A percentile compares a stretch with the other conserved stretches of the same genome.
phyloP scores from a whole-genome alignment of 208 protist species.

The Endotrypanum monterogeii region DNA sequence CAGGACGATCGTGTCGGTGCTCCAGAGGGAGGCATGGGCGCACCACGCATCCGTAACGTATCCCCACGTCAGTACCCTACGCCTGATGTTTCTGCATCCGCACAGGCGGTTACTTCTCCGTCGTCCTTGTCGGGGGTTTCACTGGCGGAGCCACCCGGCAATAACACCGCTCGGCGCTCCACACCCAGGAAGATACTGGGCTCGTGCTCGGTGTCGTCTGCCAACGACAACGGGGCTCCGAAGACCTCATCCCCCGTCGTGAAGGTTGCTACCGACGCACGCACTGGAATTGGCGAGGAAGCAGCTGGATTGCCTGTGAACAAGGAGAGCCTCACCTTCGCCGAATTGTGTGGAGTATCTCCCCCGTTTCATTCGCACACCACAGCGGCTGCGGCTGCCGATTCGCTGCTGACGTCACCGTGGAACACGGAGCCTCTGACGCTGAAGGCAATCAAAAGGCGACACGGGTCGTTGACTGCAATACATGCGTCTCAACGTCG shows the following conservation, averaged over 20 bases:
- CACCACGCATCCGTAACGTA: slow-evolving; percentile 29
- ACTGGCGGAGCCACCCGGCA: neutral
- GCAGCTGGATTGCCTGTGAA: neutral
- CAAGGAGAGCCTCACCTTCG: neutral
- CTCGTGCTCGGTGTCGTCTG: neutral
- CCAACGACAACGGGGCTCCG: neutral
- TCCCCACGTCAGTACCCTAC: slow-evolving; percentile 22
- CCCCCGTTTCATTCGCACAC: neutral
- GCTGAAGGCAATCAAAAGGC: slow-evolving; percentile 4
- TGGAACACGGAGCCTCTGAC: slow-evolving; percentile 22
- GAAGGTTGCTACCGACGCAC: neutral
- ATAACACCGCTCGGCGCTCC: neutral
- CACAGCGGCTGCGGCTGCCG: neutral
- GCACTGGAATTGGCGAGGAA: neutral
- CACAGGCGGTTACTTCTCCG: neutral
- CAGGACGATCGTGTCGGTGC: neutral
- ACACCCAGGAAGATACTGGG: neutral
- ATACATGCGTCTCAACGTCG: slow-evolving; percentile 2
- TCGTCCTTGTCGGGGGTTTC: neutral
- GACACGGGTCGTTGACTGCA: slow-evolving; percentile 20
- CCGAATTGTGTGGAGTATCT: neutral
- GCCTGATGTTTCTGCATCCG: neutral
- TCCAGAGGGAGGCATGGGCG: slow-evolving; percentile 6
- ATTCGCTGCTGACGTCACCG: neutral
- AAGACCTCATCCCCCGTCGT: neutral